Base-by-base conservation (phyloP, 2,329 filamentous ascomycete genomes). In the Aspergillus candidus region DNA sequence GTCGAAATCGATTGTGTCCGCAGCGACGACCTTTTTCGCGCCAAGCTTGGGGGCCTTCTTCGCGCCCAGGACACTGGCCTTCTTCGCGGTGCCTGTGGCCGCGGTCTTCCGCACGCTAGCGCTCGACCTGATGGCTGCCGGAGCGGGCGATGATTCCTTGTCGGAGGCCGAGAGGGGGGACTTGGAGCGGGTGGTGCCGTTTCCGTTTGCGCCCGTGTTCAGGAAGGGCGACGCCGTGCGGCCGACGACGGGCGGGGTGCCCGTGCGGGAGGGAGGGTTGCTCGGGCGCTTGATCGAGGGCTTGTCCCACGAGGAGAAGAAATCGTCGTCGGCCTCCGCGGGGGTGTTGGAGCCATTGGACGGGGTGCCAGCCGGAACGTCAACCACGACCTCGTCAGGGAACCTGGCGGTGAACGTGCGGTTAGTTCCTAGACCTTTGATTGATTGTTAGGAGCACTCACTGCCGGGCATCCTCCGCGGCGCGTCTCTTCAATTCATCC, bases 231-330 rank as follows among this genome's bases (percentile, higher is more conserved):
- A 96, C 4, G 82, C 79, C 10, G 86, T 90, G 56, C 90, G 84
- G 58, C 84, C 84, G 55, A 87, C 77, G 10, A 86, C 80, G 3
- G 87, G 84, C 11, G 91, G 91, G 3, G 93, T 97, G 40, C 82
- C 83, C 35, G 88, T 93, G 61, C 93, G 84, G 32, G 91, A 96
- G 35, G 93, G 79, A 12, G 93, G 91, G 54, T 94, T 94, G 52
- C 88, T 96, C 31, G 91, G 91, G 57, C 89, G 83, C 77, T 97
- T 98, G 71, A 98, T 94, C 4, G 89, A 80, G 15, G 93, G 93
- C 73, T 97, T 96, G 63, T 97, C 93, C 93, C 91, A 98, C 1
- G 89, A 96, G 8, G 91, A 95, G 72, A 98, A 98, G 76, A 98
- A 98, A 66, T 97, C 93, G 61, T 96, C 90, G 14, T 84, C 83